Percentiles rank a stretch among this genome's conserved stretches.
phyloP scores from a whole-genome alignment of 2,329 filamentous ascomycete species.

The Ilyonectria mors-panacis region DNA sequence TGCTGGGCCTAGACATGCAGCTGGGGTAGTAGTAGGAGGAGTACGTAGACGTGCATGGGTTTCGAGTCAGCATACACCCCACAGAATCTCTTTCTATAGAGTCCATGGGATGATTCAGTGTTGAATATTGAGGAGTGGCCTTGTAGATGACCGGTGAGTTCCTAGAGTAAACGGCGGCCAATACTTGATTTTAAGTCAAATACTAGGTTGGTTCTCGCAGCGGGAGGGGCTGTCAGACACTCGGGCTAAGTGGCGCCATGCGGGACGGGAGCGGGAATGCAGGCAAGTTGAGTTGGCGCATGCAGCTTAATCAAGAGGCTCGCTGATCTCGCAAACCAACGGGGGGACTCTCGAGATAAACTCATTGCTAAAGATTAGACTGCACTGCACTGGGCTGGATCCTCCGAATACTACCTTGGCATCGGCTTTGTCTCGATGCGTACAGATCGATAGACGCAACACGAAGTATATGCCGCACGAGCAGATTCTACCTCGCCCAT shows the following conservation, averaged over 20 bases:
- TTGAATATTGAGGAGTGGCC: background rate
- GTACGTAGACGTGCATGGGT: too few relatives aligned
- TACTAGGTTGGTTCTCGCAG: background rate
- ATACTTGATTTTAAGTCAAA: background rate
- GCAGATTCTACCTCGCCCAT: background rate
- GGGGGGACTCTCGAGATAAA: background rate
- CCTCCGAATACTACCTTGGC: background rate
- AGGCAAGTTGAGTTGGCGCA: background rate
- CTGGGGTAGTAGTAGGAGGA: too few relatives aligned
- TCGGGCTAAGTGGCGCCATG: background rate
- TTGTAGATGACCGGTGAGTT: background rate
- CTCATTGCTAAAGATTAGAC: background rate
- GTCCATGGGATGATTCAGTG: background rate
- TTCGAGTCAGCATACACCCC: too few relatives aligned
- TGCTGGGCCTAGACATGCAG: too few relatives aligned
- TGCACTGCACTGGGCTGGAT: background rate
- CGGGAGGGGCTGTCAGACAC: background rate
- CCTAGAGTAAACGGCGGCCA: background rate
- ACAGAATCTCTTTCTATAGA: too few relatives aligned
- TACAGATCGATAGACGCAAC: background rate
- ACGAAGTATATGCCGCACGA: slow-evolving; percentile 1
- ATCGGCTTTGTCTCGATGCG: background rate
- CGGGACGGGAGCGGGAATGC: background rate
- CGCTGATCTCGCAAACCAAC: background rate
- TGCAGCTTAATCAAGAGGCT: background rate